Base-by-base conservation (phyloP, 176 grass and related monocot genomes). In the Metroxylon sagu region DNA sequence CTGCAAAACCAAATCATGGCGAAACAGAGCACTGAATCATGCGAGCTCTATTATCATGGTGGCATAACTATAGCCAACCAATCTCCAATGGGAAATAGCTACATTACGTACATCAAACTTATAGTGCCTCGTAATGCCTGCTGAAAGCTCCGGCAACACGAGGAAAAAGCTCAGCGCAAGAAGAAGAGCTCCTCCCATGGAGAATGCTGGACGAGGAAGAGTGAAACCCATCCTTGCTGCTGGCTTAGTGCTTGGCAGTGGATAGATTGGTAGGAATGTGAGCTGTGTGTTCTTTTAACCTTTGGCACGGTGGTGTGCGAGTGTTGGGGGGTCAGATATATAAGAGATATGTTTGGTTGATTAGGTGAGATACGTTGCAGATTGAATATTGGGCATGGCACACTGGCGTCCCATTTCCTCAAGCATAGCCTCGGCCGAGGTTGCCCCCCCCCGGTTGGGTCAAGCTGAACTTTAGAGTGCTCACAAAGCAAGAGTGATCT, bases 61-160 rank as follows among this genome's bases (percentile, higher is more conserved):
- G 4, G 43, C 30, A 12, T 15, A 18, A 59, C 29, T 26, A 59
- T 29, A 51, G 17, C 28, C 16, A 54, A 10, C 4, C 53, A 54
- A 27, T 10, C 26, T 30, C 48, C 17, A 52, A 4, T 26, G 15
- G 29, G 29, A 55, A 25, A n/a, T 14, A 5, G 35, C 7, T 43
- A 43, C 35, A 43, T 43, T 12, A 57, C 54, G 31, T 85, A 92
- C 89, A 30, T 93, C 25, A 53, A 93, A 93, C 66, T 82, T 87
- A 69, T 93, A 93, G 31, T 69, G 56, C 17, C 64, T 62, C 39
- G 88, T 93, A 16, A 69, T 27, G 31, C 53, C 71, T 21, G 70
- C 70, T 4, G 74, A 51, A 61, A 75, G 65, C 29, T 27, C 28
- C 19, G 83, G 83, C 61, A 87, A 56, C 5, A 64, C 73, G n/a